Evolutionary conservation across 2,329 filamentous ascomycete species (phyloP), one percentile per base, ranked within the genome.

Genomic region (Exophiala dermatitidis): DNA sequence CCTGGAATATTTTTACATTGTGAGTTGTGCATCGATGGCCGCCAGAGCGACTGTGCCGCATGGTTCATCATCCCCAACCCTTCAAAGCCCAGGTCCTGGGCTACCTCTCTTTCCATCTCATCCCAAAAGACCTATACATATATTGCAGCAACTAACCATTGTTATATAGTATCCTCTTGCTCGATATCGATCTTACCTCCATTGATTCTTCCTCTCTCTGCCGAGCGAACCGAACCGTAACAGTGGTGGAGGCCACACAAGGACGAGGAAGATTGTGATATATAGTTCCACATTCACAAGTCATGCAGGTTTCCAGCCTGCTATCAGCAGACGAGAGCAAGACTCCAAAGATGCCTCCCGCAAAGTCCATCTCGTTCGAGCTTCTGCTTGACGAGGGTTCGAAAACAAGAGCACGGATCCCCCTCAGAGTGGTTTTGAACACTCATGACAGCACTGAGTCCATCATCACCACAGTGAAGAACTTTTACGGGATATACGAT

Each of bases 391-490:
- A 79, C 54, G 76, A 80, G 60, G 74, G 75, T 56, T 77, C 77
- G 57, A 77, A 79, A 62, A 73, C 77, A 57, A 74, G 77, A 66
- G 81, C 80, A 62, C 76, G 82, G 56, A 77, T 84, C 48, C 82
- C 82, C 8, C 82, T 85, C 77, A 74, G 81, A 61, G 81, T 85
- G 42, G 87, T 94, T 66, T 96, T 98, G 63, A 95, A 86, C 66
- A 88, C 88, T 44, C 90, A 97, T 71, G 93, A 98, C 75, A 90
- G 88, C 48, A 97, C 91, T 26, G 91, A 97, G 68, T 96, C 90
- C 34, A 98, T 98, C 73, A 88, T 97, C 60, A 93, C 90, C 9
- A 97, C 93, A 1, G 91, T 97, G 67, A 97, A 95, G 79, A 97
- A 96, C 76, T 97, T 97, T 74, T 97, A 95, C 68, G 93, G 93